Evolutionary conservation across 2,329 filamentous ascomycete species (phyloP).

Genomic region (Fusarium ambrosium): DNA sequence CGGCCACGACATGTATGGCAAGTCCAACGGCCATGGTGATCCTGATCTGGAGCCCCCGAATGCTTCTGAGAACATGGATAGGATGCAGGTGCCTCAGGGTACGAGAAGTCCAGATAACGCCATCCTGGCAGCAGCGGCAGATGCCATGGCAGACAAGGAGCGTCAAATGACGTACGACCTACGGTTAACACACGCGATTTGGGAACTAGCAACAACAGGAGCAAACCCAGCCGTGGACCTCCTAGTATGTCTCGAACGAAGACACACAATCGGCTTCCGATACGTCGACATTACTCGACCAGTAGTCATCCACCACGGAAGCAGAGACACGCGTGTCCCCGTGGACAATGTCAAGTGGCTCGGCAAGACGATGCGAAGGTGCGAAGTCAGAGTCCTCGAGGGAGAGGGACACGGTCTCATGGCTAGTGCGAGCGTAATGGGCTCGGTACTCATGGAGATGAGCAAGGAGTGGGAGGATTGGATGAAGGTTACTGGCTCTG

Average conservation of each 20-base stretch:
- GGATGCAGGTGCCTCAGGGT: conserved; percentile 53
- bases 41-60: conserved; percentile 40
- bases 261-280: conserved; percentile 92
- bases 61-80: conserved; percentile 64
- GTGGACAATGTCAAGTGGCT: conserved; percentile 97
- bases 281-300: conserved; percentile 95
- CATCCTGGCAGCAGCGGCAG: conserved; percentile 66
- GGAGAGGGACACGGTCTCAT: conserved; percentile 96
- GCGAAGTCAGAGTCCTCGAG: conserved; percentile 90
- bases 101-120: conserved; percentile 44
- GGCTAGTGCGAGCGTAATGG: conserved; percentile 95
- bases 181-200: conserved; percentile 91
- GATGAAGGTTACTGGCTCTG: conserved; percentile 71
- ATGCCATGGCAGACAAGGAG: conserved; percentile 76
- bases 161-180: conserved; percentile 83
- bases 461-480: conserved; percentile 94
- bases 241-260: conserved; percentile 90
- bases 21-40: conserved; percentile 44
- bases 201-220: conserved; percentile 90
- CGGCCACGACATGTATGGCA: conserved; percentile 45
- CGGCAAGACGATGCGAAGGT: conserved; percentile 91
- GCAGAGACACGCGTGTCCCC: conserved; percentile 89
- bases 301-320: conserved; percentile 95
- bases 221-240: conserved; percentile 96
- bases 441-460: conserved; percentile 93